Conservation (phyloP, 176 grass and related monocot genomes). For the Calamus simplicifolius region DNA sequence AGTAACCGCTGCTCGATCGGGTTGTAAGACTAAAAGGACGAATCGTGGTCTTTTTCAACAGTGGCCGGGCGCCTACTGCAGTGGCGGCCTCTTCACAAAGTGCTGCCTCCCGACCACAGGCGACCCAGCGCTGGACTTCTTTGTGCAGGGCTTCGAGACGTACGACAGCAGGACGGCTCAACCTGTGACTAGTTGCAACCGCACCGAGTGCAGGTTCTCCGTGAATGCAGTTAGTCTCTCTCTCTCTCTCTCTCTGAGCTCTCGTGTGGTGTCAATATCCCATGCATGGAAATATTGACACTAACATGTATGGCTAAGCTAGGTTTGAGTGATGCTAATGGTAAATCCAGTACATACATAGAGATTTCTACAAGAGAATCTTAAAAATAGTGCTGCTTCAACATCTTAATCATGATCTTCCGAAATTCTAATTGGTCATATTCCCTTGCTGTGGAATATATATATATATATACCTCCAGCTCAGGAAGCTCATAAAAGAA, state of each 20-base stretch:
- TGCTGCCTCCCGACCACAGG: constrained; percentile 16
- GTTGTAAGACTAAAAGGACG: background rate
- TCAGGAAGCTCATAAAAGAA: constrained; percentile 6
- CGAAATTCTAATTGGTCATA: too few relatives aligned
- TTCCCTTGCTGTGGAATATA: background rate
- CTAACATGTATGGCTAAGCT: too few relatives aligned
- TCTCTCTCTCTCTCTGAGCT: background rate
- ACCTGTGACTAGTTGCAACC: constrained; percentile 1
- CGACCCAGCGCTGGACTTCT: constrained; percentile 12
- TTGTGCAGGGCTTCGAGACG: constrained; percentile 16
- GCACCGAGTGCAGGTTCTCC: constrained; percentile 9
- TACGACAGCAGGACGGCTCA: constrained; percentile 17
- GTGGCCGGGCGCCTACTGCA: constrained; percentile 29
- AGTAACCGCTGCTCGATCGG: too few relatives aligned
- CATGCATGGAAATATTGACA: too few relatives aligned
- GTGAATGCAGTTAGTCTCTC: constrained; percentile 13
- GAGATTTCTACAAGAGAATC: too few relatives aligned
- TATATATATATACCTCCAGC: constrained; percentile 15
- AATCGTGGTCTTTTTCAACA: background rate
- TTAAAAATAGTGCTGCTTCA: too few relatives aligned
- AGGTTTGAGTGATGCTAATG: too few relatives aligned
- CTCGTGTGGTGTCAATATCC: too few relatives aligned
- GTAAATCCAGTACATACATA: too few relatives aligned
- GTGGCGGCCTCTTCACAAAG: background rate
- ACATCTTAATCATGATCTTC: too few relatives aligned